Evolutionary conservation across 106 monocot species (phyloP).

Genomic region (Dendrobium huoshanense): DNA sequence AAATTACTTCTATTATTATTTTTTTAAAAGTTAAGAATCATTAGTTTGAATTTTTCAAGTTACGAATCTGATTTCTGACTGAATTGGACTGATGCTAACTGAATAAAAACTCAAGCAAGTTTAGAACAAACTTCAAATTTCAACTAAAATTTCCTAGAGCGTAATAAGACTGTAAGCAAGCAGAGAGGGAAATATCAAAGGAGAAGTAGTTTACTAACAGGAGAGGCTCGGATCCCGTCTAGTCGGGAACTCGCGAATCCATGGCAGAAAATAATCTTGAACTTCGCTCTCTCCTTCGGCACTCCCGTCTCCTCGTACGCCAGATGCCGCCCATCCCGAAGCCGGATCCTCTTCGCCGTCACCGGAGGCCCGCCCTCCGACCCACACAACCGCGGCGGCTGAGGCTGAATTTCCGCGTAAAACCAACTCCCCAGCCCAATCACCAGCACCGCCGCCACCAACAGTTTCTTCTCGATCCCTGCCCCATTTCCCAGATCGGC

Average conservation of each 20-base stretch:
- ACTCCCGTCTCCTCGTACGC: slow-evolving; percentile 60
- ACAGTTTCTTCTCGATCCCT: not conserved
- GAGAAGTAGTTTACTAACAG: slow-evolving; percentile 12
- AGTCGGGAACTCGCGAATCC: slow-evolving; percentile 44
- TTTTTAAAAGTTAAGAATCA: too few relatives aligned
- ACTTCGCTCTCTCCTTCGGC: slow-evolving; percentile 26
- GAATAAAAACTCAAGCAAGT: not conserved
- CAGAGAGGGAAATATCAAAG: not conserved
- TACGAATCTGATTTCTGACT: not conserved
- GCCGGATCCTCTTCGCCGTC: slow-evolving; percentile 45
- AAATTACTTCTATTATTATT: too few relatives aligned
- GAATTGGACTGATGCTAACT: not conserved
- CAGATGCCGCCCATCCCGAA: slow-evolving; percentile 45
- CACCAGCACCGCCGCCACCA: slow-evolving; percentile 14
- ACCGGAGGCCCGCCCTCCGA: slow-evolving; percentile 50
- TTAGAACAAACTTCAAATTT: not conserved
- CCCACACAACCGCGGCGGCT: slow-evolving; percentile 29
- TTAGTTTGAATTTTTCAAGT: too few relatives aligned
- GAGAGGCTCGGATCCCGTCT: slow-evolving; percentile 31
- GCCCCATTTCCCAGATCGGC: not conserved
- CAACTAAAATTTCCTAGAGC: not conserved
- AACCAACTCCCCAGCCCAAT: slow-evolving; percentile 34
- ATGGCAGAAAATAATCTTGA: slow-evolving; percentile 57
- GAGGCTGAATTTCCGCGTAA: slow-evolving; percentile 25
- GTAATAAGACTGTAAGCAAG: not conserved